Percentiles rank a stretch among this genome's conserved stretches.
These are phyloP conservation scores for Lactarius quietus DNA, from an alignment of 768 basidiomycete species.

Conservation along the genomic window DNA sequence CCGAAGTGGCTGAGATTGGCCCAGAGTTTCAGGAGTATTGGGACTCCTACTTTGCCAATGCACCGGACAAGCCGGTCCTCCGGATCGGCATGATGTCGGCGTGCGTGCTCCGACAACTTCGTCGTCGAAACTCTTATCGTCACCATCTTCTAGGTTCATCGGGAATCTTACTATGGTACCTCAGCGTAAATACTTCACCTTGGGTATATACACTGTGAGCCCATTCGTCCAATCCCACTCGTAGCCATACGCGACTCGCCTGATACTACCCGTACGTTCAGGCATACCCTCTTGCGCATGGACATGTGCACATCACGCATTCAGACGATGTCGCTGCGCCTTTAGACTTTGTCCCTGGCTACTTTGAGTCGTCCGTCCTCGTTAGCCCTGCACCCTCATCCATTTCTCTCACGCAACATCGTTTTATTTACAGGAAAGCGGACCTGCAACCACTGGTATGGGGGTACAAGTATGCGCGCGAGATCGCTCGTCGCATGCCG, in stretches of 20 bases:
- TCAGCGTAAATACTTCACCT: slow-evolving; percentile 27
- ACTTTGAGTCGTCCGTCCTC: slow-evolving; percentile 25
- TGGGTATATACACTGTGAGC: slow-evolving; percentile 15
- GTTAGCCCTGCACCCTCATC: background rate
- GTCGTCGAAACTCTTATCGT: background rate
- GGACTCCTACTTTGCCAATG: no score
- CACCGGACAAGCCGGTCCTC: slow-evolving; percentile 29
- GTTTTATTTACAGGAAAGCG: slow-evolving; percentile 25
- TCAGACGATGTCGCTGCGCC: slow-evolving; percentile 25
- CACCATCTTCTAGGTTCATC: background rate
- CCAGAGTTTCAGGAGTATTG: no score
- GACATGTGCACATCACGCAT: slow-evolving; percentile 29
- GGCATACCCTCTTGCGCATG: slow-evolving; percentile 27
- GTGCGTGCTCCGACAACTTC: slow-evolving; percentile 18
- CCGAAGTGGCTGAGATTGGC: slow-evolving; percentile 29
- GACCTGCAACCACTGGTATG: slow-evolving; percentile 44
- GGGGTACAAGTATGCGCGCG: slow-evolving; percentile 53
- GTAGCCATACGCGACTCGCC: no score
- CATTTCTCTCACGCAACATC: no score
- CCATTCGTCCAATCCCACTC: background rate
- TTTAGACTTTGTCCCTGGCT: no score
- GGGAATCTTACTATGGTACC: background rate
- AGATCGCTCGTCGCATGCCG: no score
- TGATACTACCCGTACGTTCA: background rate
- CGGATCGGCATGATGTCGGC: slow-evolving; percentile 14